phyloP scores from a whole-genome alignment of 441 rosid species.

The Biscutella laevigata region DNA sequence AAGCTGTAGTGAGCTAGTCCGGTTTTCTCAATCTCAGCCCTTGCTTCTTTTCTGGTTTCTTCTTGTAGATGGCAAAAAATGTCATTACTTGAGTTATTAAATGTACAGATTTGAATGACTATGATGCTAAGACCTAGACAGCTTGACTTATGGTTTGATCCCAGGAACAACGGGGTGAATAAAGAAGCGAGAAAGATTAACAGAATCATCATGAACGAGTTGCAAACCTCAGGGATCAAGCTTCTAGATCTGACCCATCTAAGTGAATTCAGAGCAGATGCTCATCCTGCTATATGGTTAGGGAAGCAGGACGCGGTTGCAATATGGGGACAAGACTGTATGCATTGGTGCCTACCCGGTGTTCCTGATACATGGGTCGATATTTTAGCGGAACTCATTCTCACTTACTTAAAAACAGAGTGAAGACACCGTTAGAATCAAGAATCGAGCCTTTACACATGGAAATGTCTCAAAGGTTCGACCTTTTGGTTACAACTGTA shows the following conservation, averaged over 20 bases:
- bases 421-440: conserved; percentile 11
- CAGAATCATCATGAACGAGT: conserved; percentile 32
- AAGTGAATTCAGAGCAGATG: conserved; percentile 91
- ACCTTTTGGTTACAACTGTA: conserved; percentile 12
- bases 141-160: conserved; percentile 93
- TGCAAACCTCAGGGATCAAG: conserved; percentile 42
- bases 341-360: conserved; percentile 99
- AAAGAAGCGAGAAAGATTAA: conserved; percentile 77
- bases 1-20: neutral
- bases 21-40: neutral
- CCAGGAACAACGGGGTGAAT: conserved; percentile 77
- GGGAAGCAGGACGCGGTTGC: conserved; percentile 90
- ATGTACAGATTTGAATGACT: too few relatives aligned
- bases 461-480: neutral
- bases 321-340: conserved; percentile 95
- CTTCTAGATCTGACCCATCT: conserved; percentile 63
- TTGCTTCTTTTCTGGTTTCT: neutral
- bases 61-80: neutral
- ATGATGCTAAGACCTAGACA: conserved; percentile 44
- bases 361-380: conserved; percentile 93
- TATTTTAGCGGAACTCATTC: conserved; percentile 53
- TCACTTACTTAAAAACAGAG: conserved; percentile 21
- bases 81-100: too few relatives aligned
- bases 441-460: conserved; percentile 4
- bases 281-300: conserved; percentile 89